Evolutionary conservation across 1,139 yeast species (phyloP), one percentile per base, ranked within the genome.

Genomic region (Protomyces gravidus): DNA sequence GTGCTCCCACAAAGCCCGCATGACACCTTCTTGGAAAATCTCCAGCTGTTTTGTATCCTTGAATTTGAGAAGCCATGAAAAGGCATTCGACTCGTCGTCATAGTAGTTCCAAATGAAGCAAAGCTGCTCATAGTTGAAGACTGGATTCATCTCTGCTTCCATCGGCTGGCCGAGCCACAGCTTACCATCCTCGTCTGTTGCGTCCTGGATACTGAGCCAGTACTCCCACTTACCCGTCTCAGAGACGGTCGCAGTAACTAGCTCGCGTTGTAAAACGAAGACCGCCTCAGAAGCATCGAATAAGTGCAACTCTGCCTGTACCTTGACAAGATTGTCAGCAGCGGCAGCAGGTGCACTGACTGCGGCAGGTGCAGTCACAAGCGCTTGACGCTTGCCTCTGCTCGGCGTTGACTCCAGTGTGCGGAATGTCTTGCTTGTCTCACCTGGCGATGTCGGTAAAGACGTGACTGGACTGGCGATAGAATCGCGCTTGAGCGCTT

Each of bases 81-180:
- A 75, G 0, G 81, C 77, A 1, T 69, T 67, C 1, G 74, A 72
- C 13, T 69, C 74, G 3, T 67, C 71, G 1, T 73, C 68, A 32
- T 73, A 74, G 64, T 80, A 77, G 68, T 86, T 86, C 77, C 88
- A 89, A 33, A 85, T 78, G 66, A 89, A 86, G 0, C 87, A 78
- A 9, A 71, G 42, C 33, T 78, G 77, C 40, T 80, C 83, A 62
- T 75, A 78, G 67, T 84, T 82, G 68, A 87, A 85, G 13, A 80
- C 77, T 0, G 95, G 89, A 66, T 80, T 83, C 73, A 86, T 74
- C 36, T 78, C 76, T 7, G 80, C 76, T 17, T 73, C 69, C 26
- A 87, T 68, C 1, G 70, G 67, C 3, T 79, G 72, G 2, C 80
- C 82, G 19, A 85, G 68, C 40, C 74, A 62, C 15, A 66, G 68